Evolutionary conservation across 169 alveolate genomes (phyloP), one percentile per base, ranked within the genome.

Genomic region (Plasmodium reichenowi): DNA sequence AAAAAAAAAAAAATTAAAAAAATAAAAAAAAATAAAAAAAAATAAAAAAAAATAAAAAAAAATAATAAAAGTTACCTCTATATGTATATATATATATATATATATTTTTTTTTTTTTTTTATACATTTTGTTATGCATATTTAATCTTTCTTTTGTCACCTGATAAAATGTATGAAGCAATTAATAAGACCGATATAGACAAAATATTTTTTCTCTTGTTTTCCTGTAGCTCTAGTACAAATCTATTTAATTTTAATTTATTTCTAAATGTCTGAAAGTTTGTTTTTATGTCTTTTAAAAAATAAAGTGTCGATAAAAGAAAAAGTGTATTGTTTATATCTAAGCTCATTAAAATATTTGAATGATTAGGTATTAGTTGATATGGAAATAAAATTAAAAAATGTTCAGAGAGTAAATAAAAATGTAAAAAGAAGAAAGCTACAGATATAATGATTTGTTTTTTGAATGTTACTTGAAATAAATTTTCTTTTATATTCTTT

Each of bases 331-430:
- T 80, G 52, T 80, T 80, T 3, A 80, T 13, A 47, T 80, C 90
- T 12, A 80, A 63, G 20, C 90, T 58, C 90, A 80, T 80, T 43
- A 80, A 60, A 47, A 67, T 80, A 43, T 80, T 80, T 10, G 90
- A 80, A 80, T 80, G 80, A 26, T 80, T 80, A 20, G 90, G 90
- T 67, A 80, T 68, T 68, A 80, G 8, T 29, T 80, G 90, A 22
- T 80, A 80, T 22, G 90, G 90, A 12, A 80, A 67, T 48, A 80
- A 56, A n/a, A 80, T 80, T 29, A 80, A 70, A 47, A 80, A 80
- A 71, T 80, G 78, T 6, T 59, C 47, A 12, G 90, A 80, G 6
- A 80, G 20, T 12, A 62, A 50, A 80, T 80, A 67, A 67, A 80
- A 80, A 71, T 80, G 90, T 56, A 80, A 58, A 68, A 80, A 59